These are phyloP conservation scores for Tolypocladium album DNA, from an alignment of 2,329 filamentous ascomycete genomes.

Conservation along the genomic window DNA sequence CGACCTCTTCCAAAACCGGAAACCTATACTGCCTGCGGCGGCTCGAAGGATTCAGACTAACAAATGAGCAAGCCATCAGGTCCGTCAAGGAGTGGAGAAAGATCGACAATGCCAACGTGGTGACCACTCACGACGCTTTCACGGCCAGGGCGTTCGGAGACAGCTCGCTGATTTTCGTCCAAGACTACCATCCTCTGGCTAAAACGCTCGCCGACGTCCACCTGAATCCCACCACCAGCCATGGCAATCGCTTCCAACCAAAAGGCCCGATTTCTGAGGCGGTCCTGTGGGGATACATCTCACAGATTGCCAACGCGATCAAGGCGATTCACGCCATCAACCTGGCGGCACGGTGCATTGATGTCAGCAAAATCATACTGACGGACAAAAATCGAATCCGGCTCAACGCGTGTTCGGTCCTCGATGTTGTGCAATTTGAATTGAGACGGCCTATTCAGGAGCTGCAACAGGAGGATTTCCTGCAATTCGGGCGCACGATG, in stretches of 20 bases:
- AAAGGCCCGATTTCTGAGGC: slow-evolving; percentile 53
- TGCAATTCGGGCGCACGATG: slow-evolving; percentile 74
- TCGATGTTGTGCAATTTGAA: slow-evolving; percentile 84
- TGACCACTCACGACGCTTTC: slow-evolving; percentile 83
- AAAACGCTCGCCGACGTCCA: slow-evolving; percentile 84
- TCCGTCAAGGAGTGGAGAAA: slow-evolving; percentile 84
- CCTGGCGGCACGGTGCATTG: slow-evolving; percentile 76
- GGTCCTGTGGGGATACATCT: slow-evolving; percentile 81
- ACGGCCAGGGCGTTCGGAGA: slow-evolving; percentile 89
- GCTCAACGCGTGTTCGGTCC: slow-evolving; percentile 75
- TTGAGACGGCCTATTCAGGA: slow-evolving; percentile 57
- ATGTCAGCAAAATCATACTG: slow-evolving; percentile 78
- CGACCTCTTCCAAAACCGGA: slow-evolving; percentile 78
- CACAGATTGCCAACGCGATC: slow-evolving; percentile 81
- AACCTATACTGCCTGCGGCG: slow-evolving; percentile 79
- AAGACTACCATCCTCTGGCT: slow-evolving; percentile 83
- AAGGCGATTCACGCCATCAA: slow-evolving; percentile 74
- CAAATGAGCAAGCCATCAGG: slow-evolving; percentile 79
- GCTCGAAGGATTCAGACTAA: slow-evolving; percentile 80
- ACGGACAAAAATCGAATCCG: slow-evolving; percentile 86
- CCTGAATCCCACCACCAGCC: slow-evolving; percentile 33
- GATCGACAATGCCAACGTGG: slow-evolving; percentile 69
- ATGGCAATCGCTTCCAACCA: slow-evolving; percentile 32
- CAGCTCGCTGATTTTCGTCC: slow-evolving; percentile 87
- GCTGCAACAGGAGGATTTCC: slow-evolving; percentile 78